Base-by-base conservation (phyloP, 148 eudicot genomes). In the Arbutus unedo region DNA sequence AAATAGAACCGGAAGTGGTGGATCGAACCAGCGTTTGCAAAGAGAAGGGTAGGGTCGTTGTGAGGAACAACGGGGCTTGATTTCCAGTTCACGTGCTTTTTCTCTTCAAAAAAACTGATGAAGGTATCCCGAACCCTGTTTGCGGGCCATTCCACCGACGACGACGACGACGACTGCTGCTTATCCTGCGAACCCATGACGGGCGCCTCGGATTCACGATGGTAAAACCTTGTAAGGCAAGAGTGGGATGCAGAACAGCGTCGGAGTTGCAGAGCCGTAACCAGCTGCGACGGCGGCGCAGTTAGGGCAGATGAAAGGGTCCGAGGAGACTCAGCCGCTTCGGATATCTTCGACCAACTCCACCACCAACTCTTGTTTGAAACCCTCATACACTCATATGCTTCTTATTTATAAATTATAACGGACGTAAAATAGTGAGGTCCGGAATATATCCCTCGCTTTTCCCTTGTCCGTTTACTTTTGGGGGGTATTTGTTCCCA, bases 11-110 rank as follows among this genome's bases (percentile, higher is more conserved):
- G 38, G 1, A 3, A 15, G 7, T 56, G n/a, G 44, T 0, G 53
- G 19, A 11, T 80, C 90, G 4, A 73, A 96, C 99, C 99, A n/a
- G 99, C 99, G 84, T 96, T 96, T 23, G 99, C 95, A 74, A 96
- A 96, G 70, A 96, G 92, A 60, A 96, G 94, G 19, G 99, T 93
- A 6, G 99, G 99, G 77, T 96, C 99, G 86, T 94, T 93, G 50
- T 82, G 82, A 80, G 99, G 99, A 77, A 96, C 99, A 82, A 96
- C 99, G 21, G 99, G 99, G 79, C 99, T 96, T 0, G 99, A 96
- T 84, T 86, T 91, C 95, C 97, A 94, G 81, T 86, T 77, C 1
- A 85, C 88, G 50, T 96, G 99, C 2, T 7, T 60, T 72, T 91
- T 93, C 8, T 56, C 87, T 83, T 93, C 86, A 77, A 91, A 96